Evolutionary conservation across 2,329 filamentous ascomycete genomes (phyloP).

Genomic region (Purpureocillium lavendulum): DNA sequence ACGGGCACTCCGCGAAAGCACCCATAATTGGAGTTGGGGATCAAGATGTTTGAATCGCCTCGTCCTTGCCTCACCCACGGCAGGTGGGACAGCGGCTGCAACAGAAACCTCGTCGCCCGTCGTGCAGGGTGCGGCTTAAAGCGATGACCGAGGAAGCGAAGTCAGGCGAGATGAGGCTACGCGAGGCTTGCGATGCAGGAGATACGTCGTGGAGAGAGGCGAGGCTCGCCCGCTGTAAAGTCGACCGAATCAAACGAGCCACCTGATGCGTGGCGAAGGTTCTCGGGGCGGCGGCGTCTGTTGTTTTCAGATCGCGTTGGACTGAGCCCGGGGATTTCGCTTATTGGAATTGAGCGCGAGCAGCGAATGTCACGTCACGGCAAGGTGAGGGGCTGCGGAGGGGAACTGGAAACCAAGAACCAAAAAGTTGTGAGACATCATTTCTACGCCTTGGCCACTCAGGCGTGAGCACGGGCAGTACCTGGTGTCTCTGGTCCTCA

Average conservation of each 20-base stretch:
- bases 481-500: too few relatives aligned
- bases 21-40: conserved; percentile 23
- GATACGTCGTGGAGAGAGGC: too few relatives aligned
- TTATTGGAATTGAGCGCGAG: conserved; percentile 2
- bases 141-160: background rate
- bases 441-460: background rate
- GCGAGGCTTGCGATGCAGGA: too few relatives aligned
- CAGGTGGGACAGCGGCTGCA: background rate
- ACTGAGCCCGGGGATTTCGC: background rate
- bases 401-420: too few relatives aligned
- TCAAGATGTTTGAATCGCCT: conserved; percentile 1
- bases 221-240: too few relatives aligned
- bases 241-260: background rate
- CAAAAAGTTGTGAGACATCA: background rate
- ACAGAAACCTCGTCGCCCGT: background rate
- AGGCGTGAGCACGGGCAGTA: too few relatives aligned
- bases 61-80: background rate
- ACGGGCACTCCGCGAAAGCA: conserved; percentile 42
- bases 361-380: background rate
- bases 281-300: background rate
- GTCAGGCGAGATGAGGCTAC: too few relatives aligned
- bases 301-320: conserved; percentile 3
- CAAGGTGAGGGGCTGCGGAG: background rate
- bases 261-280: background rate
- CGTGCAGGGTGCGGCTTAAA: background rate